A percentile compares a stretch with the other conserved stretches of the same genome.
These are phyloP conservation scores for Ogataea nonfermentans DNA, from an alignment of 805 yeast species.

Conservation along the genomic window DNA sequence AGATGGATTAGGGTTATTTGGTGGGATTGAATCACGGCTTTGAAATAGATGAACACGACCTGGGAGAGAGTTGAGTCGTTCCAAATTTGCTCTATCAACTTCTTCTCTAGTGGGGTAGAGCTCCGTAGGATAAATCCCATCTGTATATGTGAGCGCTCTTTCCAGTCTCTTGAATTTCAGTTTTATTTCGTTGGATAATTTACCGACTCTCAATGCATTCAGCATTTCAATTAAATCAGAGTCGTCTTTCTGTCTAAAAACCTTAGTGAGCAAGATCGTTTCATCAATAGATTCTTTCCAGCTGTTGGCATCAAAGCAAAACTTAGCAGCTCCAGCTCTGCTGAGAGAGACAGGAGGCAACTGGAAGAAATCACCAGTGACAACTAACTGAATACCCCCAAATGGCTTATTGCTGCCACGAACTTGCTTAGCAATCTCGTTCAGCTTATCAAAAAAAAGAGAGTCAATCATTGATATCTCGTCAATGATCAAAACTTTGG, in stretches of 20 bases:
- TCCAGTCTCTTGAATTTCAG: constrained; percentile 49
- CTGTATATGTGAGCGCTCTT: constrained; percentile 58
- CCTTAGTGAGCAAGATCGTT: constrained; percentile 71
- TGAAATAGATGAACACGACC: constrained; percentile 46
- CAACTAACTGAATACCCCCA: constrained; percentile 88
- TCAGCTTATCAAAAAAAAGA: constrained; percentile 68
- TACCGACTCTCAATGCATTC: constrained; percentile 77
- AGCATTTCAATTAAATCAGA: constrained; percentile 70
- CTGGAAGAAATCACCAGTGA: constrained; percentile 96
- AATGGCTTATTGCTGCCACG: constrained; percentile 59
- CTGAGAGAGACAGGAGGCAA: constrained; percentile 77
- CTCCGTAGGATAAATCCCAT: constrained; percentile 87
- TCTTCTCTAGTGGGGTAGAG: constrained; percentile 82
- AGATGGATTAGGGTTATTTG: constrained; percentile 7
- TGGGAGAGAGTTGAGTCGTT: constrained; percentile 46
- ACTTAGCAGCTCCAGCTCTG: constrained; percentile 40
- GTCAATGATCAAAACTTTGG: constrained; percentile 78
- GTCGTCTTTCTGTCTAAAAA: constrained; percentile 88
- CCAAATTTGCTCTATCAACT: constrained; percentile 72
- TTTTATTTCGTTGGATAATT: constrained; percentile 49
- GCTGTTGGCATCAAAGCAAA: constrained; percentile 70
- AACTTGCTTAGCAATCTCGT: constrained; percentile 59
- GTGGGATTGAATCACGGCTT: constrained; percentile 41
- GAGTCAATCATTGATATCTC: constrained; percentile 96
- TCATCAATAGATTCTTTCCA: constrained; percentile 67